Evolutionary conservation across 2,329 filamentous ascomycete species (phyloP), one percentile per base, ranked within the genome.

Genomic region (Graphiopsis chlorocephala): DNA sequence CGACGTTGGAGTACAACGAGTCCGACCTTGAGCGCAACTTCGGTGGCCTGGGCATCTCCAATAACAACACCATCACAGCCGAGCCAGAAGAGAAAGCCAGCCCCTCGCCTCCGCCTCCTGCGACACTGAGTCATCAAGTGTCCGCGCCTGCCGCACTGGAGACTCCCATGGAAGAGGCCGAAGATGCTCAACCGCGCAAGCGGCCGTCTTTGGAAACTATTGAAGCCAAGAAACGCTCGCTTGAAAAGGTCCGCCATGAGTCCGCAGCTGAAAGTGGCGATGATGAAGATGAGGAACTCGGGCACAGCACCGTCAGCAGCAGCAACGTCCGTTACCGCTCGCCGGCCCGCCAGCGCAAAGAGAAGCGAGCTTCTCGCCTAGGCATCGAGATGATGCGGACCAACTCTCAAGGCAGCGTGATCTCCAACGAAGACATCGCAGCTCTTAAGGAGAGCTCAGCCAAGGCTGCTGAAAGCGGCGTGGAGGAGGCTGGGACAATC

Each of bases 351-450:
- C 78, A 77, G 65, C 73, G 78, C 17, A 74, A 78, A n/a, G 74
- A 78, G 15, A 80, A 80, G 61, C 78, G 79, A 2, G 77, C 77
- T 62, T 97, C 93, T 0, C 97, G 97, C 77, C 85, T 98, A 1
- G 93, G 93, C 1, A 95, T 93, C 58, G 94, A 98, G 77, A 97
- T 98, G 94, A 94, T 97, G 92, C 88, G 94, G 56, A 96, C 94
- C 23, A 96, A 97, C 76, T 97, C 92, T 73, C 90, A 94, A 71
- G 94, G 96, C 57, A 97, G 93, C 73, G 86, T 83, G 47, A 79
- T 84, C 53, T 83, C 81, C 8, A 75, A 80, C 29, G 81, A 83
- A 52, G 81, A 83, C 55, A 68, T 79, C 59, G 69, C 74, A 20
- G 70, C 70, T 7, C 68, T 73, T 15, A 76, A 79, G 55, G 57